These are phyloP conservation scores for Exophiala sp. DNA, from an alignment of 2,329 filamentous ascomycete genomes.

Conservation along the genomic window DNA sequence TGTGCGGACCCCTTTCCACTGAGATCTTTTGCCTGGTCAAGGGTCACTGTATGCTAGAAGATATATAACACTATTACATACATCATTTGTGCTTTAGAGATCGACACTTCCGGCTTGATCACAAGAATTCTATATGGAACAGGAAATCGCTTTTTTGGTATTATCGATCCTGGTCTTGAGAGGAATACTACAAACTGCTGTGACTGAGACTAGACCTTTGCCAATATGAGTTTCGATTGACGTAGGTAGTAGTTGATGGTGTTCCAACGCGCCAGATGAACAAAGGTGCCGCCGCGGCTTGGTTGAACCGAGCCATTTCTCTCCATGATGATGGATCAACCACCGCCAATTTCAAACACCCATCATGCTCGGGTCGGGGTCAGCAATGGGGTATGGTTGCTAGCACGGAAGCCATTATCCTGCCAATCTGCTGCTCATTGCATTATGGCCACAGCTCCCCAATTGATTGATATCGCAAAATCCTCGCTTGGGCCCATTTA, in stretches of 20 bases:
- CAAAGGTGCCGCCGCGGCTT: slow-evolving; percentile 3
- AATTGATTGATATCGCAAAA: not conserved
- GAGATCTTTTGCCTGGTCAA: slow-evolving; percentile 13
- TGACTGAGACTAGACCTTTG: not conserved
- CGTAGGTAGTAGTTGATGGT: slow-evolving; percentile 10
- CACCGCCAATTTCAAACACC: slow-evolving; percentile 12
- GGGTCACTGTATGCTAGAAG: slow-evolving; percentile 2
- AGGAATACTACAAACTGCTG: not conserved
- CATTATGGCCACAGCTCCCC: not conserved
- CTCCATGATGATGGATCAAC: slow-evolving; percentile 5
- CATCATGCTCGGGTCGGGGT: slow-evolving; percentile 18
- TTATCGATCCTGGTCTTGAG: not conserved
- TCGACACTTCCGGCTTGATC: too few species aligned
- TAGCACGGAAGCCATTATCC: not conserved
- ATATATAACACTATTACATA: not conserved
- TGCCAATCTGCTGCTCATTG: not conserved
- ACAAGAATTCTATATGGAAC: not conserved
- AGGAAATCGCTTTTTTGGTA: not conserved
- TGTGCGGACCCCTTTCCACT: not conserved
- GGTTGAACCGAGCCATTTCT: not conserved
- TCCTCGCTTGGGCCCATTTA: slow-evolving; percentile 9
- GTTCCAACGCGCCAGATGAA: slow-evolving; percentile 14
- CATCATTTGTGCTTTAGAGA: not conserved
- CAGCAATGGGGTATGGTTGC: slow-evolving; percentile 5
- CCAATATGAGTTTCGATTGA: not conserved